phyloP scores from a whole-genome alignment of 2,329 filamentous ascomycete genomes.

The Ceratocystis cacaofunesta region DNA sequence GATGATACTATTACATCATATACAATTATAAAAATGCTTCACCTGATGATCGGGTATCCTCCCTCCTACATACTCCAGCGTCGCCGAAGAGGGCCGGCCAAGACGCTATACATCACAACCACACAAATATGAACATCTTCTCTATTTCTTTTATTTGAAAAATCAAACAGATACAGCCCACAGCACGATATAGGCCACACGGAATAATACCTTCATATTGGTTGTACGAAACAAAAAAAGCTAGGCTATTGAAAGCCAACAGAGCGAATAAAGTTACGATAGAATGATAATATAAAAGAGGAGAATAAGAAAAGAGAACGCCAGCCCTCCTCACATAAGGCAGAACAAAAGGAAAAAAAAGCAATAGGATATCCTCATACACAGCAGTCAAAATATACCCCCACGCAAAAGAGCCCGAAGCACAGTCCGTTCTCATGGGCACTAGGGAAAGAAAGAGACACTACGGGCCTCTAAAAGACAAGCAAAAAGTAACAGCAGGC shows the following conservation, averaged over 20 bases:
- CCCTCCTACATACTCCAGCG: too few relatives aligned
- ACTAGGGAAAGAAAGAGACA: neutral
- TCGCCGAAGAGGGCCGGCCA: too few relatives aligned
- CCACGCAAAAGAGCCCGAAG: neutral
- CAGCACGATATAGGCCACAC: too few relatives aligned
- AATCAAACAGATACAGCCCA: too few relatives aligned
- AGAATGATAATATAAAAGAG: slow-evolving; percentile 3
- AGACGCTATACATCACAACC: too few relatives aligned
- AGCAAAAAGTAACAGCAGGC: neutral
- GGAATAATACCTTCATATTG: neutral
- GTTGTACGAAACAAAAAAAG: neutral
- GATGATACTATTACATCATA: too few relatives aligned
- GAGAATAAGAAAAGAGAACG: slow-evolving; percentile 9
- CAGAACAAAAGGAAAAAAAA: slow-evolving; percentile 1
- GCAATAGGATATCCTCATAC: neutral
- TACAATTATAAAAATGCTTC: too few relatives aligned
- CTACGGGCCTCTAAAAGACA: neutral
- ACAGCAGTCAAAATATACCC: neutral
- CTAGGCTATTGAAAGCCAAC: neutral
- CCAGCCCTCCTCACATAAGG: neutral
- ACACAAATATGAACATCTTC: too few relatives aligned
- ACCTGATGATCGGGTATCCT: too few relatives aligned
- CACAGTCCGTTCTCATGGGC: neutral
- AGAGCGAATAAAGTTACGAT: neutral
- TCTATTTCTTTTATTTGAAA: too few relatives aligned